phyloP scores from a whole-genome alignment of 2,329 filamentous ascomycete genomes.

The Colletotrichum theobromicola region DNA sequence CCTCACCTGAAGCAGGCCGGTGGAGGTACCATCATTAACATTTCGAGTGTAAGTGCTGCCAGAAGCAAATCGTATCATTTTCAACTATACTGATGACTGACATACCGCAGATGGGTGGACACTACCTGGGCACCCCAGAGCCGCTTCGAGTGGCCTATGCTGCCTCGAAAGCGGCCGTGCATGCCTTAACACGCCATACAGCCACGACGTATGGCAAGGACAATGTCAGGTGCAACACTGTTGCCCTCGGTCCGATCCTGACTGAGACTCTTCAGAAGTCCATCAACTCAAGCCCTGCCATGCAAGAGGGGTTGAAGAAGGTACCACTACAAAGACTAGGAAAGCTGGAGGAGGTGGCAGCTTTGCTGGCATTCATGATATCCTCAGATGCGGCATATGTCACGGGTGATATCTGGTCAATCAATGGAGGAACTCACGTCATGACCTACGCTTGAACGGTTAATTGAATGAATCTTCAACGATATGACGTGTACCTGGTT shows the following conservation, averaged over 20 bases:
- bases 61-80: too few relatives aligned
- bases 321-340: background rate
- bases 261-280: background rate
- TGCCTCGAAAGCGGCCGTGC: background rate
- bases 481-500: background rate
- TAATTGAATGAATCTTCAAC: background rate
- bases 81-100: background rate
- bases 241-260: background rate
- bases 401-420: conserved; percentile 1
- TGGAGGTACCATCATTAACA: conserved; percentile 1
- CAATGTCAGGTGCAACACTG: conserved; percentile 1
- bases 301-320: background rate
- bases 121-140: background rate
- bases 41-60: conserved; percentile 2
- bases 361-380: background rate
- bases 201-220: background rate
- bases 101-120: background rate
- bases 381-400: conserved; percentile 5
- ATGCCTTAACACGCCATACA: conserved; percentile 5
- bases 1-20: background rate
- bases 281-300: background rate
- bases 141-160: background rate
- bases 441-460: background rate
- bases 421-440: background rate
- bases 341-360: conserved; percentile 1